Percentiles rank a stretch among this genome's conserved stretches.
Conservation (phyloP, 2,329 filamentous ascomycete genomes). For the Dryadomyces quercivorus region DNA sequence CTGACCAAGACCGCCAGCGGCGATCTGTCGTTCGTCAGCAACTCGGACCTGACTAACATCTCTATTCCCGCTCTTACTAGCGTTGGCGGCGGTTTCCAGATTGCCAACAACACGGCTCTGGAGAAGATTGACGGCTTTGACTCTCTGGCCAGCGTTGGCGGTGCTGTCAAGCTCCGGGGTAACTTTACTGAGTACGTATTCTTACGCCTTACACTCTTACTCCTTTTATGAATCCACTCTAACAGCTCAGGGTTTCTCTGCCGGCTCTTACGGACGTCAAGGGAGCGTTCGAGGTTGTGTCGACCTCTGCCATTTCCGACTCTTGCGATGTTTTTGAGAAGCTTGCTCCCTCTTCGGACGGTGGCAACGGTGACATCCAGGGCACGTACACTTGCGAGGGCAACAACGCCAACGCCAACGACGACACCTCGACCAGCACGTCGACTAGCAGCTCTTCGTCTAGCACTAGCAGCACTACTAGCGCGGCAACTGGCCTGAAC, state of each 20-base stretch:
- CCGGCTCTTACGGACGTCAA: constrained; percentile 54
- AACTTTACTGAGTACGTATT: constrained; percentile 60
- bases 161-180: constrained; percentile 76
- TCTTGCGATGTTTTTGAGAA: constrained; percentile 44
- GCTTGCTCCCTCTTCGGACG: constrained; percentile 23
- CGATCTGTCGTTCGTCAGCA: constrained; percentile 51
- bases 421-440: constrained; percentile 25
- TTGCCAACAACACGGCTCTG: constrained; percentile 83
- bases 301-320: constrained; percentile 45
- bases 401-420: constrained; percentile 40
- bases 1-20: constrained; percentile 52
- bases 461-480: constrained; percentile 17
- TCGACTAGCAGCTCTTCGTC: constrained; percentile 20
- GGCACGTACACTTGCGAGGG: constrained; percentile 38
- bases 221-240: no score
- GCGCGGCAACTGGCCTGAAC: constrained; percentile 31
- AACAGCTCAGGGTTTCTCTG: constrained; percentile 49
- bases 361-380: constrained; percentile 30
- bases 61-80: constrained; percentile 55
- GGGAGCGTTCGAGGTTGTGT: constrained; percentile 60
- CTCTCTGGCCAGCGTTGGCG: constrained; percentile 55
- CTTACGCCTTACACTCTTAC: not conserved
- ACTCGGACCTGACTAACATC: constrained; percentile 57
- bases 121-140: constrained; percentile 53
- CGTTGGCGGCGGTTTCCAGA: constrained; percentile 67